Evolutionary conservation across 345 rosid genomes (phyloP), one percentile per base, ranked within the genome.

Genomic region (Rubroshorea leprosula): DNA sequence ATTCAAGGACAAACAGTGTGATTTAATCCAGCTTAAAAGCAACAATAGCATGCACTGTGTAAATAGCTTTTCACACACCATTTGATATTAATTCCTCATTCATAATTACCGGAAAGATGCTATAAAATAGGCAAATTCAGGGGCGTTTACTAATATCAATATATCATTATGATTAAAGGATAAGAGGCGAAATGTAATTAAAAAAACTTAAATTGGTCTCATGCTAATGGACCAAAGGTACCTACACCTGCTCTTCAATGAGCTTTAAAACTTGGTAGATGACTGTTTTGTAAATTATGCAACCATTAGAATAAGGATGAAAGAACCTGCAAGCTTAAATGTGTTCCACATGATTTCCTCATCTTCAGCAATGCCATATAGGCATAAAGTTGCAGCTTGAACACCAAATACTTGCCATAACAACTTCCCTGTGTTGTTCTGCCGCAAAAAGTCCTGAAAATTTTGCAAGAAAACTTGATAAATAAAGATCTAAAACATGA

Each of bases 381-480:
- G 77, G 65, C 99, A 93, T 67, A 89, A 70, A 6, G 85, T 87
- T 60, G 96, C 97, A 27, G 92, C 68, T 52, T 80, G 78, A 54
- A 73, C 85, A 44, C 97, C 97, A 72, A 93, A 85, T 50, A 80
- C 78, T 71, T 89, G 97, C 97, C 96, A 85, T 46, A 93, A 61
- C 74, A 93, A 64, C 77, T 93, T 93, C 43, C 97, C 97, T 6
- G 99, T 87, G 77, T 90, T 89, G 92, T 93, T 89, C 74, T 89
- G 99, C 29, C 97, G 74, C 56, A 87, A 68, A 65, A 89, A 93
- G 75, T 93, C 99, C 96, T 87, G 82, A 65, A 61, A 62, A 58
- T 56, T 49, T 51, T 27, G 43, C 23, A 60, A 43, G 17, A 44
- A 25, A 38, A 39, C 48, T 18, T 58, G 64, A 41, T 45, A 53